Base-by-base conservation (phyloP, 2,329 filamentous ascomycete species). In the Bisporella sp. region DNA sequence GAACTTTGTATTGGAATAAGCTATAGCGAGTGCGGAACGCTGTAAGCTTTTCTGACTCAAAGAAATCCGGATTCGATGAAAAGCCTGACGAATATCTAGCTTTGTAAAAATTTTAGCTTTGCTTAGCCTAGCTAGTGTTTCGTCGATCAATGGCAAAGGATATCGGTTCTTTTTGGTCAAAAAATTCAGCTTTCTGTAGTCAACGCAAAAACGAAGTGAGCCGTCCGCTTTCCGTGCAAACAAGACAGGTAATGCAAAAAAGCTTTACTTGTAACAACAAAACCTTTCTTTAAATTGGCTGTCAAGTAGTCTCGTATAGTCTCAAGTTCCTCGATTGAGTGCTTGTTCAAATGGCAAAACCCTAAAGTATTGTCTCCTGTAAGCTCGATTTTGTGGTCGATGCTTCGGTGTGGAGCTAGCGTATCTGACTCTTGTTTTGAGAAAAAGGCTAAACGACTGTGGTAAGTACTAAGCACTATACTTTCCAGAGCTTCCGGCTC, bases 101-200 rank as follows among this genome's bases (percentile, higher is more conserved):
- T 52, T 52, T 9, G 41, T 51, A 45, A 48, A 51, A 4, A 44
- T 28, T 31, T 45, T 48, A 13, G 41, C 49, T 21, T 41, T 6
- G 9, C 45, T 45, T 29, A 47, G 5, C 3, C 29, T 12, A 9
- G 12, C 31, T 6, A 47, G 31, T 3, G 32, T 51, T 31, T 50
- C 29, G 7, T 50, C 9, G 29, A 51, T 42, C 41, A 42, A n/a
- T 7, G 33, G 33, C 7, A 37, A n/a, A n/a, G 33, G 33, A n/a
- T 37, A 37, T n/a, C 33, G 33, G 33, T n/a, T 37, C n/a, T 37
- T 37, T 7, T 7, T 37, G 7, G n/a, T 37, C 7, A 37, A 7
- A 7, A n/a, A 7, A 37, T 37, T 37, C 33, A 37, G n/a, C 7
- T 7, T n/a, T 7, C 33, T 7, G n/a, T 37, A 37, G 33, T 37